Evolutionary conservation across 2,329 filamentous ascomycete species (phyloP).

Genomic region (Pestalotiopsis sp.): DNA sequence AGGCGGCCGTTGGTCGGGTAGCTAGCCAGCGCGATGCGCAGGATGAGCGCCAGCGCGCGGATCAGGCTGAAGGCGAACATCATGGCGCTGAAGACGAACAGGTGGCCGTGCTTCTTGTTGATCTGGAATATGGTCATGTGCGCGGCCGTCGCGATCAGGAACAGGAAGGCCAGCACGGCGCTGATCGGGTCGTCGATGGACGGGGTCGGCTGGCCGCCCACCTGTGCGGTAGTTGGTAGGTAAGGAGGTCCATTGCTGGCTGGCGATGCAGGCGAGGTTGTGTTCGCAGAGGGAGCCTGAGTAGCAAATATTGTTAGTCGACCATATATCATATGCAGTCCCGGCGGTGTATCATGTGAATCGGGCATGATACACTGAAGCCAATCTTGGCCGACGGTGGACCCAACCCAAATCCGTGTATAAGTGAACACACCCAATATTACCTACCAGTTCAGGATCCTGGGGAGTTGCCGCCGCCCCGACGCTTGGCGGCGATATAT

Average conservation of each 20-base stretch:
- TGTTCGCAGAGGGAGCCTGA: neutral
- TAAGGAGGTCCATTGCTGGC: slow-evolving; percentile 34
- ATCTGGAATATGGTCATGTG: slow-evolving; percentile 58
- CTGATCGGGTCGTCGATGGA: slow-evolving; percentile 65
- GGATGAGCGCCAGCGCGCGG: slow-evolving; percentile 31
- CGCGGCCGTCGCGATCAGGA: slow-evolving; percentile 48
- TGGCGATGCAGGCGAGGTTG: neutral
- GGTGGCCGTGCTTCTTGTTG: slow-evolving; percentile 35
- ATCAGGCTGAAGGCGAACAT: slow-evolving; percentile 39
- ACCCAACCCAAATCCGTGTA: neutral
- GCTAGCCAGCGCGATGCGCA: slow-evolving; percentile 36
- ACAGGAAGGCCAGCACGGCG: slow-evolving; percentile 61
- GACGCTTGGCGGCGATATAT: neutral
- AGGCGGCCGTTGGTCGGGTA: slow-evolving; percentile 27
- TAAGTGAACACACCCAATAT: neutral
- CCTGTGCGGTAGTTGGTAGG: slow-evolving; percentile 41
- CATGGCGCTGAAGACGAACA: slow-evolving; percentile 36
- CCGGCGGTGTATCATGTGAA: neutral
- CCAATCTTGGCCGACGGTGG: neutral
- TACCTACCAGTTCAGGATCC: neutral
- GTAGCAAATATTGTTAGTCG: neutral
- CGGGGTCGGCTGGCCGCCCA: slow-evolving; percentile 59
- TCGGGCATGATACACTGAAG: neutral
- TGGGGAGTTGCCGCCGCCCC: neutral
- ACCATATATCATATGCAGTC: neutral